phyloP scores from a whole-genome alignment of 345 rosid genomes.

The Pelargonium nanum region DNA sequence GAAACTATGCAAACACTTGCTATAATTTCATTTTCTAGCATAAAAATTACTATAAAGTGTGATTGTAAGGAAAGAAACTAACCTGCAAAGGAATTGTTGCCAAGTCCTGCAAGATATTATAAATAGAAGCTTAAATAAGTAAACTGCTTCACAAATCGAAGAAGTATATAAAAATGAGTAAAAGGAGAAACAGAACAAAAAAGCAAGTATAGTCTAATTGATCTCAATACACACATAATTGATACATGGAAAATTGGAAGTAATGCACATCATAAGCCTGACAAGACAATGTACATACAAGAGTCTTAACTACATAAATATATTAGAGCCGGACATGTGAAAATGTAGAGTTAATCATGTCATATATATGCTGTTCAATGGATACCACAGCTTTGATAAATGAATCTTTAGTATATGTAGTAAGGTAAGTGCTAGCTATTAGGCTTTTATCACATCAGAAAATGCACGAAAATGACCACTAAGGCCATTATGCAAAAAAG shows the following conservation, averaged over 20 bases:
- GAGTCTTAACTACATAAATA: neutral
- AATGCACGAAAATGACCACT: neutral
- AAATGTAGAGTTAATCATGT: neutral
- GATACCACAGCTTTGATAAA: neutral
- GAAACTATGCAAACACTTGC: no score
- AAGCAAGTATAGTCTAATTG: neutral
- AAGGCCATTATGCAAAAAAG: neutral
- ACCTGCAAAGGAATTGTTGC: conserved; percentile 62
- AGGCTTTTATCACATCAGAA: no score
- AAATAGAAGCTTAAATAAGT: conserved; percentile 9
- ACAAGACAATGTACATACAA: neutral
- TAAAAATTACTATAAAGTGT: neutral
- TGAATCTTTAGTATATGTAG: neutral
- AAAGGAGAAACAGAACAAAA: neutral
- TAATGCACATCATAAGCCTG: neutral
- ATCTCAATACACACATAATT: neutral
- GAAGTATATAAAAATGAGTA: no score
- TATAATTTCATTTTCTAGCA: no score
- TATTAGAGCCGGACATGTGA: neutral
- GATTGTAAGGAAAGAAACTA: conserved; percentile 17
- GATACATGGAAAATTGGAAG: neutral
- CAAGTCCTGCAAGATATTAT: conserved; percentile 39
- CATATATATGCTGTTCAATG: neutral
- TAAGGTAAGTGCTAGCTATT: neutral
- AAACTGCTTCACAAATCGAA: neutral